phyloP scores from a whole-genome alignment of 257 asterid species.

The Solanum pinnatisectum region DNA sequence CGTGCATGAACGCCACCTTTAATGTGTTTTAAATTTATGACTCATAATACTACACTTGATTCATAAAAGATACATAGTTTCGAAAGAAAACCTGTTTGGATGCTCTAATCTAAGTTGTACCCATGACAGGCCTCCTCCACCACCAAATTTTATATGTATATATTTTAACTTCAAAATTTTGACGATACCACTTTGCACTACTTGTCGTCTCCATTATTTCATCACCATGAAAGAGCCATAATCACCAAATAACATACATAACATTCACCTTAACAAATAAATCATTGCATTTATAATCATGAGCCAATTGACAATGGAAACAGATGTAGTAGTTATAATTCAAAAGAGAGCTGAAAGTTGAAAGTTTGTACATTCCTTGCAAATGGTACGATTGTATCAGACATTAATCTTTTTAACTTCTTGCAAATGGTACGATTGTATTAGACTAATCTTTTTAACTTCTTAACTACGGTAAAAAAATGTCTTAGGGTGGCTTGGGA shows the following conservation, averaged over 20 bases:
- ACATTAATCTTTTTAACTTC: too few relatives aligned
- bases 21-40: neutral
- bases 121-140: neutral
- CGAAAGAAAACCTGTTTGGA: too few relatives aligned
- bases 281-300: too few relatives aligned
- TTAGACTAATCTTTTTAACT: too few relatives aligned
- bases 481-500: too few relatives aligned
- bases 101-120: neutral
- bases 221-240: neutral
- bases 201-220: neutral
- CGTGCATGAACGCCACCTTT: neutral
- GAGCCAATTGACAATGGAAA: neutral
- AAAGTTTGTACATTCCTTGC: neutral
- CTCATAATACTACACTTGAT: too few relatives aligned
- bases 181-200: too few relatives aligned
- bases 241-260: neutral
- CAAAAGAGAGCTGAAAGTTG: neutral
- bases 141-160: neutral
- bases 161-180: neutral
- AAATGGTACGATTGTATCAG: neutral
- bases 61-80: too few relatives aligned
- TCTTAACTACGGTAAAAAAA: too few relatives aligned
- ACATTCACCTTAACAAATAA: neutral
- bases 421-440: too few relatives aligned
- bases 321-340: neutral